Percentiles rank a stretch among this genome's conserved stretches.
These are phyloP conservation scores for Podospora tetraspora DNA, from an alignment of 495 filamentous ascomycete genomes.

Conservation along the genomic window DNA sequence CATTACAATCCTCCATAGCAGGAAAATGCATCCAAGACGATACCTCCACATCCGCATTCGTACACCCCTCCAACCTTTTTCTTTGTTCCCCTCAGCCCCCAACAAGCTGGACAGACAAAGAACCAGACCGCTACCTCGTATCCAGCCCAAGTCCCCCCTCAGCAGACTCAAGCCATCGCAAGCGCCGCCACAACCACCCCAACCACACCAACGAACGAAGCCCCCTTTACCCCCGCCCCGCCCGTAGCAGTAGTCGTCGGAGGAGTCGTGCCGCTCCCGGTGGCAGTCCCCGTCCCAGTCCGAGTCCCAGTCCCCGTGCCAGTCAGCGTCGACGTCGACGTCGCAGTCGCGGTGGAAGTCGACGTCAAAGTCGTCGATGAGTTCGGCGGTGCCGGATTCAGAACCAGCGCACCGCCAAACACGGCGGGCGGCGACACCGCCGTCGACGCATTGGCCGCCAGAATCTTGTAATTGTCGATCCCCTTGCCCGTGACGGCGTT, in stretches of 20 bases:
- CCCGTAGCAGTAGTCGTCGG: neutral
- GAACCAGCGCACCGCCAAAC: conserved; percentile 22
- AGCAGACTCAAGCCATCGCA: neutral
- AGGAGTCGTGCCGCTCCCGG: neutral
- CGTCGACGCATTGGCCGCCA: conserved; percentile 16
- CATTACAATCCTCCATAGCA: neutral
- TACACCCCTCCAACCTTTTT: neutral
- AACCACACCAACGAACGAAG: conserved; percentile 1
- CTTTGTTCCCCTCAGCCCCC: neutral
- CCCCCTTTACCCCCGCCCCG: neutral
- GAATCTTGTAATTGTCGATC: conserved; percentile 19
- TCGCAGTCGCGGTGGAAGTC: neutral
- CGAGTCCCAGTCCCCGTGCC: neutral
- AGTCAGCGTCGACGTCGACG: neutral
- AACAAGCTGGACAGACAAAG: neutral
- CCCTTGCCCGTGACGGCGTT: conserved; percentile 21
- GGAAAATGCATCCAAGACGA: neutral
- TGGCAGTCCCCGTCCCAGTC: neutral
- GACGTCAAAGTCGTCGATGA: neutral
- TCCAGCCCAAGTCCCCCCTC: neutral
- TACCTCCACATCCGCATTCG: neutral
- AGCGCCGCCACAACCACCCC: conserved; percentile 4
- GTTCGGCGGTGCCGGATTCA: neutral
- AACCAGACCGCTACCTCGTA: neutral
- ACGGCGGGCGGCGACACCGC: conserved; percentile 13